Base-by-base conservation (phyloP, 1,284 basidiomycete genomes). In the Anthracocystis setariae region DNA sequence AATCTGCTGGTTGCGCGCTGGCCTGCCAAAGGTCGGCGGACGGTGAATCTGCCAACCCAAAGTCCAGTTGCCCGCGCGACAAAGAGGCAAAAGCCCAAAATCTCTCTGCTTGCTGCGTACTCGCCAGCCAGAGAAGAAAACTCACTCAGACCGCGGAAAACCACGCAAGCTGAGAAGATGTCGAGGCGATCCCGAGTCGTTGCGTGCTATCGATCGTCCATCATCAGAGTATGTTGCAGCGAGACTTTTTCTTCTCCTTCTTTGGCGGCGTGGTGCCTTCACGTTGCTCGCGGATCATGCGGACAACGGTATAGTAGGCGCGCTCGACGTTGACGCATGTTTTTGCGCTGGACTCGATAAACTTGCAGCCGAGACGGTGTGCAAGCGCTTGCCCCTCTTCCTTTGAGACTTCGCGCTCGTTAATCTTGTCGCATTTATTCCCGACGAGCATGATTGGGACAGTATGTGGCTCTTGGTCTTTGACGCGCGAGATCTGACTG, bases 361-460 rank as follows among this genome's bases (percentile, higher is more conserved):
- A 84, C 56, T 78, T 79, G 74, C 83, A 84, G 8, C 82, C 80
- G 3, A 84, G 46, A 32, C 78, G 66, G 57, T 74, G 73, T 32
- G 84, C 84, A 5, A 84, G 45, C 17, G 79, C 78, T 25, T 73
- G 65, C 2, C 83, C 84, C 43, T 84, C 83, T 24, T 83, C 77
- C 43, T 60, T 74, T 8, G 66, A 70, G 8, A 94, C 92, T 78
- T 93, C 91, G 27, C 93, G 88, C 83, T 94, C 92, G 64, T 87
- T 88, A 33, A 87, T 86, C 53, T 94, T 88, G 83, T 94, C 93
- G 61, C 91, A 87, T 83, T 94, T 94, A 52, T 92, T 93, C 42
- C 92, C 92, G 17, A 93, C 92, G 12, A 94, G 87, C 35, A 94
- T 90, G 73, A 94, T 91, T 9, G 92, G 92, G 8, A 84, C 80